Evolutionary conservation across 2,329 filamentous ascomycete genomes (phyloP).

Genomic region (Sclerotiophoma versabilis): DNA sequence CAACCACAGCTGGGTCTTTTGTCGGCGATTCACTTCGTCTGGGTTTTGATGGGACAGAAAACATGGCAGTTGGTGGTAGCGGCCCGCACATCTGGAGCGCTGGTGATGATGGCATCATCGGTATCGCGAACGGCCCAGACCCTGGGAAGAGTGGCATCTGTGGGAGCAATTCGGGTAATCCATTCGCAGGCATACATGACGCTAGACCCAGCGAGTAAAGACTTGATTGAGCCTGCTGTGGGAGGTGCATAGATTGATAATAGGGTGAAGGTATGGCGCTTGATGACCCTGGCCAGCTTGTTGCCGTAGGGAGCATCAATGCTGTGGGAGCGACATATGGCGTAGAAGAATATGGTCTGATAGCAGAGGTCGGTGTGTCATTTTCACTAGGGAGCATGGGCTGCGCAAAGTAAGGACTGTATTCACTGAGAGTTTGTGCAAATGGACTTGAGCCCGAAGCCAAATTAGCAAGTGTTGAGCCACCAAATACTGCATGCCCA

Average conservation of each 20-base stretch:
- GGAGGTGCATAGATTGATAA: not conserved
- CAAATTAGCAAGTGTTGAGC: not conserved
- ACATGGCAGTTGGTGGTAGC: constrained; percentile 29
- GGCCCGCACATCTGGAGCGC: not conserved
- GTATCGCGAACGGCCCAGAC: not conserved
- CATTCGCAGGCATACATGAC: not conserved
- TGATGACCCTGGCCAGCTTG: not conserved
- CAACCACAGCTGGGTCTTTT: not conserved
- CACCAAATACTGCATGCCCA: too few relatives aligned
- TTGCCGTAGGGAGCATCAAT: not conserved
- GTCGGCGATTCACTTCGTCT: constrained; percentile 5
- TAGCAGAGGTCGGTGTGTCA: not conserved
- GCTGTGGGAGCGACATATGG: not conserved
- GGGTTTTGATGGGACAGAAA: constrained; percentile 28
- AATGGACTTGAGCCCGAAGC: not conserved
- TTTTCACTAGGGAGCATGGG: not conserved
- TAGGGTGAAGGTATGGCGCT: not conserved
- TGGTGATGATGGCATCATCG: not conserved
- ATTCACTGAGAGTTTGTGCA: not conserved
- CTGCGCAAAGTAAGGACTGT: not conserved
- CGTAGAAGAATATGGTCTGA: not conserved
- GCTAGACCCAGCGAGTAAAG: not conserved
- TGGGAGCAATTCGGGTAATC: not conserved
- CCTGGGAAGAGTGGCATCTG: not conserved
- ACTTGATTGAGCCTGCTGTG: not conserved